Base-by-base conservation (phyloP, 2,329 filamentous ascomycete genomes). In the Fusarium ramigenum region DNA sequence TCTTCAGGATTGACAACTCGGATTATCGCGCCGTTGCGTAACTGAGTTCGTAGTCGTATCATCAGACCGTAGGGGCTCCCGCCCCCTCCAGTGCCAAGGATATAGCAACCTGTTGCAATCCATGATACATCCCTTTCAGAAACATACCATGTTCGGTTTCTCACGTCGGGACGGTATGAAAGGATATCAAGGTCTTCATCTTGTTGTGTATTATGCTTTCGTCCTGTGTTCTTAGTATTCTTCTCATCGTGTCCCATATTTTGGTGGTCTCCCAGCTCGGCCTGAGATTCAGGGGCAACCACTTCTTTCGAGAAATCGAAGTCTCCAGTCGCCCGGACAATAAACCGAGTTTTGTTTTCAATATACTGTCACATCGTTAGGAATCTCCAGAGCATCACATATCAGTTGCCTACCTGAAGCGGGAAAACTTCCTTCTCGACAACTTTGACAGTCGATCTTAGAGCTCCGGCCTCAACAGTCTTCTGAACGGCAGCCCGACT, bases 71-170 rank as follows among this genome's bases (percentile, higher is more conserved):
- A 89, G 4, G 88, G 87, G 7, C 84, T 86, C 5, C 89, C 89
- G 25, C 89, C 89, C 10, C 89, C 89, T 25, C 89, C 90, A 1
- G 88, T 90, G 4, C 88, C 89, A 0, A 92, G 83, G 58, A 92
- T 87, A 69, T 90, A 90, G 75, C 88, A 90, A 2, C 90, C 89
- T 12, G 84, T 87, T 2, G 87, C 80, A 39, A 91, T 87, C 82
- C 87, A 91, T 36, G 82, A 79, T 8, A 91, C 81, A 75, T 91
- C 90, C 0, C 86, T 87, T 74, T 91, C 88, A 16, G 83, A 87
- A 43, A 91, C 79, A 63, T 85, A 85, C 90, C 90, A 91, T 21
- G 85, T 77, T 15, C 88, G 84, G n/a, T 85, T 81, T 42, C 80
- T 81, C 4, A 88, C 84, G 1, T 82, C 83, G 3, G 89, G 89